These are phyloP conservation scores for Colletotrichum liaoningense DNA, from an alignment of 2,329 filamentous ascomycete genomes.

Conservation along the genomic window DNA sequence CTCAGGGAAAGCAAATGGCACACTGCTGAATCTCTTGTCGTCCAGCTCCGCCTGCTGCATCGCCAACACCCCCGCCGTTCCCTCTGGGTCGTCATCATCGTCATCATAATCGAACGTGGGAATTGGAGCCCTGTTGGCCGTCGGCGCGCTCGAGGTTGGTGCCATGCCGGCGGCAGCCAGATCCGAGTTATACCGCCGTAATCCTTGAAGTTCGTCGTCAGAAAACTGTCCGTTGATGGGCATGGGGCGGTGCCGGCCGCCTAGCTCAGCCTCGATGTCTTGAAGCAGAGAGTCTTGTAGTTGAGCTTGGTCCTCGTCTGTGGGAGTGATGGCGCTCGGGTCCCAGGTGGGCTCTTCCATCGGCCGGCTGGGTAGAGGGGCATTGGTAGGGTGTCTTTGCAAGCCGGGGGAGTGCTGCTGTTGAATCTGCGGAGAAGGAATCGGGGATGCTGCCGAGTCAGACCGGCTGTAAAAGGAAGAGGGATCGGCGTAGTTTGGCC, in stretches of 20 bases:
- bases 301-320: slow-evolving; percentile 42
- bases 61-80: slow-evolving; percentile 83
- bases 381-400: slow-evolving; percentile 69
- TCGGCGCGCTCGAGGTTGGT: slow-evolving; percentile 54
- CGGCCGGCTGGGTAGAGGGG: slow-evolving; percentile 67
- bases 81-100: slow-evolving; percentile 90
- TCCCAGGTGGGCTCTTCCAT: slow-evolving; percentile 57
- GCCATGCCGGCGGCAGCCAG: slow-evolving; percentile 55
- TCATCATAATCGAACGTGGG: slow-evolving; percentile 56
- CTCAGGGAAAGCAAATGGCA: slow-evolving; percentile 59
- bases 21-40: slow-evolving; percentile 70
- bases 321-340: slow-evolving; percentile 46
- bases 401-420: slow-evolving; percentile 58
- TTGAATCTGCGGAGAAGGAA: slow-evolving; percentile 56
- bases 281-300: slow-evolving; percentile 66
- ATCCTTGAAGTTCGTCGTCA: slow-evolving; percentile 57
- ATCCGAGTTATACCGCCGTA: slow-evolving; percentile 63
- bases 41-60: slow-evolving; percentile 88
- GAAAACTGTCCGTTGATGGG: slow-evolving; percentile 55
- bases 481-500: slow-evolving; percentile 63
- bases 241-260: slow-evolving; percentile 52
- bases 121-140: slow-evolving; percentile 51
- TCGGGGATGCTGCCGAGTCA: slow-evolving; percentile 60
- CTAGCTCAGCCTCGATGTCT: slow-evolving; percentile 67
- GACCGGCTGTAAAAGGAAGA: slow-evolving; percentile 56